A percentile compares a stretch with the other conserved stretches of the same genome.
Evolutionary conservation across 257 asterid species (phyloP).

Genomic region (Paulownia fortunei): DNA sequence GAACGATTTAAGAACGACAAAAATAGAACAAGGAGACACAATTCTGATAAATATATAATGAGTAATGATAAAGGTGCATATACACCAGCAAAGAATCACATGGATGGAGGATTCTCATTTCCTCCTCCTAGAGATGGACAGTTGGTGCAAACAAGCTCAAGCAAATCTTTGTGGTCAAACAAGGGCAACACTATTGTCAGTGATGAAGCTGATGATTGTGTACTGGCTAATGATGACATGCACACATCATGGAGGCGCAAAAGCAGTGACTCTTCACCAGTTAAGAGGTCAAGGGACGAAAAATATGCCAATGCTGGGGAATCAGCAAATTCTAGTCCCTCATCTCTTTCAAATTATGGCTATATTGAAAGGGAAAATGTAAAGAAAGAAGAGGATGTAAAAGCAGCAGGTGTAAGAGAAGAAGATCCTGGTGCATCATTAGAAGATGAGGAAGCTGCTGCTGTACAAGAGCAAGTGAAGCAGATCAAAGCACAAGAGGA

Average conservation of each 20-base stretch:
- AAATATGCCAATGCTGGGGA: slow-evolving; percentile 52
- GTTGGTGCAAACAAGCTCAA: slow-evolving; percentile 56
- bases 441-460: slow-evolving; percentile 94
- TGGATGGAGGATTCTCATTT: slow-evolving; percentile 85
- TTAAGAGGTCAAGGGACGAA: slow-evolving; percentile 68
- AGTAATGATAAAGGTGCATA: slow-evolving; percentile 46
- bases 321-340: slow-evolving; percentile 83
- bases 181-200: slow-evolving; percentile 47
- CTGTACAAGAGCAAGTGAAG: slow-evolving; percentile 94
- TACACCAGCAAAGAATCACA: slow-evolving; percentile 44
- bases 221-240: slow-evolving; percentile 59
- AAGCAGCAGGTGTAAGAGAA: slow-evolving; percentile 53
- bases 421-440: slow-evolving; percentile 62
- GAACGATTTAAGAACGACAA: slow-evolving; percentile 47
- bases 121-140: slow-evolving; percentile 84
- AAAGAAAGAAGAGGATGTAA: slow-evolving; percentile 58
- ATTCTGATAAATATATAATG: slow-evolving; percentile 50
- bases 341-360: slow-evolving; percentile 76
- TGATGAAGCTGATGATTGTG: slow-evolving; percentile 53
- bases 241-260: slow-evolving; percentile 66
- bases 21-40: slow-evolving; percentile 47
- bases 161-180: slow-evolving; percentile 69
- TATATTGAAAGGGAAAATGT: slow-evolving; percentile 56
- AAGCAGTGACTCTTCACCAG: slow-evolving; percentile 68
- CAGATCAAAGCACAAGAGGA: slow-evolving; percentile 97